Conservation (phyloP, 169 alveolate genomes). For the Perkinsus olseni region DNA sequence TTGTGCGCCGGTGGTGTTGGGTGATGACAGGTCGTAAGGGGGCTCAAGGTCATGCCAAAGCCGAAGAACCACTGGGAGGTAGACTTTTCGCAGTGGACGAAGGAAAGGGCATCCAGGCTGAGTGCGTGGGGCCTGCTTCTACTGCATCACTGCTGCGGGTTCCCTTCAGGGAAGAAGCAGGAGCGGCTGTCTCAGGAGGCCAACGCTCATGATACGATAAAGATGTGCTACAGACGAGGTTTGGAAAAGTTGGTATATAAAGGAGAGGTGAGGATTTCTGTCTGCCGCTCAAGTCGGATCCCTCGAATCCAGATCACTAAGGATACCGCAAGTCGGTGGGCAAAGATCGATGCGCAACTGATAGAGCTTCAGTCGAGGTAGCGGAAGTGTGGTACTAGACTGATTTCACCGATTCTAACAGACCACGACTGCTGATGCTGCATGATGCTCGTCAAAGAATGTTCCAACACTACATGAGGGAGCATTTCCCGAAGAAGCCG, state of each 20-base stretch:
- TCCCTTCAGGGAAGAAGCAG: not conserved
- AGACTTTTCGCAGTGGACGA: not conserved
- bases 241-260: not conserved
- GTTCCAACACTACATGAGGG: not conserved
- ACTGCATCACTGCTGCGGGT: not conserved
- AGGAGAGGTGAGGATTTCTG: not conserved
- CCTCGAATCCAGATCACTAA: not conserved
- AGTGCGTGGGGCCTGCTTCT: not conserved
- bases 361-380: not conserved
- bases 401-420: not conserved
- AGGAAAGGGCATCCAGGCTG: not conserved
- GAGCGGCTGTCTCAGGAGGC: not conserved
- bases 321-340: not conserved
- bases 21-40: not conserved
- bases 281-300: not conserved
- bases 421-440: not conserved
- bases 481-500: not conserved
- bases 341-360: not conserved
- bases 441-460: not conserved
- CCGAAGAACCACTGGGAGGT: not conserved
- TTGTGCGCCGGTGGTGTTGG: not conserved
- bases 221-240: not conserved
- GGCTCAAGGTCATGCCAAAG: not conserved
- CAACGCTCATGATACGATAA: not conserved
- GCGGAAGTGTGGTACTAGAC: not conserved